Conservation (phyloP, 495 filamentous ascomycete genomes). For the Penicillium diatomitis region DNA sequence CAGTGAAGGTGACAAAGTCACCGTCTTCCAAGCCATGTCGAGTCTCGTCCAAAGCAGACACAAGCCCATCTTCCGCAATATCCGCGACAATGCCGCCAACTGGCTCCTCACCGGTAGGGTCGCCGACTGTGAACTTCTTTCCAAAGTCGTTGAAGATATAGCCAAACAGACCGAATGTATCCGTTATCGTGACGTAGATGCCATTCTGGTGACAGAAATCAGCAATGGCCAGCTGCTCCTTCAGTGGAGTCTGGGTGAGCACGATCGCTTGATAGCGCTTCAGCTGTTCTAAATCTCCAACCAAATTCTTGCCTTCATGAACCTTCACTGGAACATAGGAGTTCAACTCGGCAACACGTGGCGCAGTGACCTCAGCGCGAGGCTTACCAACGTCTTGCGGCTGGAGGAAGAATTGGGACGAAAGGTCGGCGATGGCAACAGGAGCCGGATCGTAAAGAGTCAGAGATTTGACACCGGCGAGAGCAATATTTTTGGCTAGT, state of each 20-base stretch:
- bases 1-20: conserved; percentile 89
- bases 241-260: conserved; percentile 70
- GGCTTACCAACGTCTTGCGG: conserved; percentile 85
- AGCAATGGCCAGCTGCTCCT: conserved; percentile 70
- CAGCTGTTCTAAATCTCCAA: conserved; percentile 62
- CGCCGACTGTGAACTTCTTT: conserved; percentile 79
- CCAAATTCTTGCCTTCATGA: conserved; percentile 55
- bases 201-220: conserved; percentile 90
- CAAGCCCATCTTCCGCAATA: conserved; percentile 80
- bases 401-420: conserved; percentile 93
- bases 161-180: conserved; percentile 91
- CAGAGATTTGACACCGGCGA: conserved; percentile 86
- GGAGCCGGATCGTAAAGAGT: conserved; percentile 83
- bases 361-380: conserved; percentile 75
- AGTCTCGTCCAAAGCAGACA: conserved; percentile 91
- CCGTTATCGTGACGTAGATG: conserved; percentile 78
- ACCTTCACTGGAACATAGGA: conserved; percentile 85
- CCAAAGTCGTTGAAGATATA: conserved; percentile 97
- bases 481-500: conserved; percentile 90
- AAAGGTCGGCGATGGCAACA: conserved; percentile 74
- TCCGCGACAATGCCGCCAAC: conserved; percentile 83
- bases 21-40: conserved; percentile 94
- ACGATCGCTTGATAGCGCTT: conserved; percentile 89
- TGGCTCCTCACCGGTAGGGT: conserved; percentile 83
- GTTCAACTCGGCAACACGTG: conserved; percentile 88